Conservation (phyloP, 139 green algal genomes). For the Coelastrella sp. region DNA sequence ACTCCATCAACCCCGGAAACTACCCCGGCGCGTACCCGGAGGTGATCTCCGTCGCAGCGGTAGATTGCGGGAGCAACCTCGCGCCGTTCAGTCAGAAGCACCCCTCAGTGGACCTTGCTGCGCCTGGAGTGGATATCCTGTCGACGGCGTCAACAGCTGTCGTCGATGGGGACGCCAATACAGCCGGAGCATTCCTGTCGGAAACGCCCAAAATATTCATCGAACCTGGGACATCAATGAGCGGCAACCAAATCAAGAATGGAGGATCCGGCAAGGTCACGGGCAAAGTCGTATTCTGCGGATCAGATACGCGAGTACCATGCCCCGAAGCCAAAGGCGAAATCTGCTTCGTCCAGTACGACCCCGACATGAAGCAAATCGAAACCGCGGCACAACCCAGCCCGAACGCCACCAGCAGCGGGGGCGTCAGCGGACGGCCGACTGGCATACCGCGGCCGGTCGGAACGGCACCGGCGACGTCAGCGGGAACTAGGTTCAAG, state of each 20-base stretch:
- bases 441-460: not conserved
- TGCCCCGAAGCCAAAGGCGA: slow-evolving; percentile 24
- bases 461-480: not conserved
- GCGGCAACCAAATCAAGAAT: not conserved
- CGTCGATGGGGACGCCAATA: not conserved
- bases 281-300: slow-evolving; percentile 7
- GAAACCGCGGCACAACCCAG: not conserved
- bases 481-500: too few species aligned
- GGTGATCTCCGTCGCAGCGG: slow-evolving; percentile 20
- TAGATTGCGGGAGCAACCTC: slow-evolving; percentile 37
- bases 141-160: not conserved
- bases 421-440: not conserved
- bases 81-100: slow-evolving; percentile 23
- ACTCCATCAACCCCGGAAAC: slow-evolving; percentile 15
- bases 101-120: slow-evolving; percentile 29
- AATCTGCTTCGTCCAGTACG: slow-evolving; percentile 27
- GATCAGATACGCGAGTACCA: not conserved
- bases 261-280: not conserved
- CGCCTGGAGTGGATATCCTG: slow-evolving; percentile 36
- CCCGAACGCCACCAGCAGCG: not conserved
- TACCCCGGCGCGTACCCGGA: slow-evolving; percentile 30
- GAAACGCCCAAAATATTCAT: not conserved
- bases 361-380: not conserved
- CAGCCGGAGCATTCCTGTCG: not conserved
- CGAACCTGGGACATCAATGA: not conserved